Evolutionary conservation across 352 stramenopile genomes (phyloP).

Genomic region (Phytophthora pseudosyringae): DNA sequence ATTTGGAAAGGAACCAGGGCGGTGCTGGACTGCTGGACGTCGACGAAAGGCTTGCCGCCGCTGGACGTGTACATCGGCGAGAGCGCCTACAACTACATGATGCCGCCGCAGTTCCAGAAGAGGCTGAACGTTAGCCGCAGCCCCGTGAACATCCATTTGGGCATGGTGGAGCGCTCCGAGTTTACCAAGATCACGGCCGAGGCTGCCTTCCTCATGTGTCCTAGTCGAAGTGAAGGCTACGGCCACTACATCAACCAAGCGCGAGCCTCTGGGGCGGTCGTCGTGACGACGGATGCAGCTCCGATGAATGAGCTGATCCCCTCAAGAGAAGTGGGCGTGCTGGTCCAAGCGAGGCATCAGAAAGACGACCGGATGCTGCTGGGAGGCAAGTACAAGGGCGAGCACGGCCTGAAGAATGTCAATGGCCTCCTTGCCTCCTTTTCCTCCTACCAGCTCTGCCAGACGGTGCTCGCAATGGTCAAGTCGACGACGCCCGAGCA

Average conservation of each 20-base stretch:
- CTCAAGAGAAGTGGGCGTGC: conserved; percentile 18
- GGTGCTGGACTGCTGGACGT: conserved; percentile 66
- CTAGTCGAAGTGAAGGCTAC: conserved; percentile 65
- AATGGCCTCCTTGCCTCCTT: conserved; percentile 44
- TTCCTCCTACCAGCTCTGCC: conserved; percentile 38
- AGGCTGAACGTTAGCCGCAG: conserved; percentile 32
- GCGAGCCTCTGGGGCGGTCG: conserved; percentile 47
- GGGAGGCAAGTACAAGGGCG: conserved; percentile 26
- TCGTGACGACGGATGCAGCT: conserved; percentile 55
- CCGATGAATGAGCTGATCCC: conserved; percentile 72
- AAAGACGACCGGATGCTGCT: conserved; percentile 24
- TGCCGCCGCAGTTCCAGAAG: conserved; percentile 13
- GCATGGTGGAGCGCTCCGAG: conserved; percentile 21
- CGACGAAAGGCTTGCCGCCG: conserved; percentile 43
- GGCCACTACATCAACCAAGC: conserved; percentile 79
- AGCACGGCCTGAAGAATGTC: conserved; percentile 36
- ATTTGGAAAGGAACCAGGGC: conserved; percentile 59
- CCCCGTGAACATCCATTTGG: conserved; percentile 37
- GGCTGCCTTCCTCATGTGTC: conserved; percentile 58
- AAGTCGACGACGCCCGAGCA: conserved; percentile 31
- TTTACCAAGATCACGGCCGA: conserved; percentile 57
- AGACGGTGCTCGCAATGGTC: conserved; percentile 43
- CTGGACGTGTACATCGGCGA: conserved; percentile 48
- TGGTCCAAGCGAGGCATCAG: conserved; percentile 12
- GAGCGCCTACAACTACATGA: conserved; percentile 24